A percentile compares a stretch with the other conserved stretches of the same genome.
Conservation (phyloP, 2,329 filamentous ascomycete species). For the Pseudofabraea citricarpa region DNA sequence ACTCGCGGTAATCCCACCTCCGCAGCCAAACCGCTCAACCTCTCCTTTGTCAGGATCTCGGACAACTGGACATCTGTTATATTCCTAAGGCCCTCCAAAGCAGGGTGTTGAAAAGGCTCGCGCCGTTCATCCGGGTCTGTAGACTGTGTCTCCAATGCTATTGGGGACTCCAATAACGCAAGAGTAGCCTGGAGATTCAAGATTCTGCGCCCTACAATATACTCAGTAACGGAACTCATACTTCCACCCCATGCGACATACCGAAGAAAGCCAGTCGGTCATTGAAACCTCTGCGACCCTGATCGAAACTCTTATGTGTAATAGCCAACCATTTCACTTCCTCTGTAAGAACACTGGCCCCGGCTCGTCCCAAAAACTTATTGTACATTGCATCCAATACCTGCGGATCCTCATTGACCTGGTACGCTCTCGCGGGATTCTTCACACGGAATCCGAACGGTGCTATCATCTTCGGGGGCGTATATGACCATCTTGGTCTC, state of each 20-base stretch:
- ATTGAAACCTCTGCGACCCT: constrained; percentile 90
- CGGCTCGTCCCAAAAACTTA: constrained; percentile 67
- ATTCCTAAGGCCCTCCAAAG: constrained; percentile 69
- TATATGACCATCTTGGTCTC: constrained; percentile 65
- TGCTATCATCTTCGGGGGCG: constrained; percentile 65
- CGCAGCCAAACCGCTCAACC: constrained; percentile 63
- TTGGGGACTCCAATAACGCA: constrained; percentile 45
- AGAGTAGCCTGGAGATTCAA: constrained; percentile 60
- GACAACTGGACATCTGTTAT: constrained; percentile 57
- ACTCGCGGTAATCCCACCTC: constrained; percentile 69
- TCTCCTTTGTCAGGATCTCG: constrained; percentile 57
- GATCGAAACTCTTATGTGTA: constrained; percentile 97
- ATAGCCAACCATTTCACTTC: constrained; percentile 96
- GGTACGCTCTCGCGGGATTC: constrained; percentile 51
- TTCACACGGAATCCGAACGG: constrained; percentile 57
- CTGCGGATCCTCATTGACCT: constrained; percentile 70
- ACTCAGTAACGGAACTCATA: no score
- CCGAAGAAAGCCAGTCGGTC: constrained; percentile 86
- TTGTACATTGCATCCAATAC: constrained; percentile 75
- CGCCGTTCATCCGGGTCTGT: constrained; percentile 45
- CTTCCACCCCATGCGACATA: no score
- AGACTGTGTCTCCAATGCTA: constrained; percentile 24
- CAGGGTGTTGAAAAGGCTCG: constrained; percentile 63
- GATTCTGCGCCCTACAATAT: constrained; percentile 54
- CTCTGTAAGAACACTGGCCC: constrained; percentile 71